phyloP scores from a whole-genome alignment of 202 grass and related monocot species.

The Thinopyrum obtusiflorum region DNA sequence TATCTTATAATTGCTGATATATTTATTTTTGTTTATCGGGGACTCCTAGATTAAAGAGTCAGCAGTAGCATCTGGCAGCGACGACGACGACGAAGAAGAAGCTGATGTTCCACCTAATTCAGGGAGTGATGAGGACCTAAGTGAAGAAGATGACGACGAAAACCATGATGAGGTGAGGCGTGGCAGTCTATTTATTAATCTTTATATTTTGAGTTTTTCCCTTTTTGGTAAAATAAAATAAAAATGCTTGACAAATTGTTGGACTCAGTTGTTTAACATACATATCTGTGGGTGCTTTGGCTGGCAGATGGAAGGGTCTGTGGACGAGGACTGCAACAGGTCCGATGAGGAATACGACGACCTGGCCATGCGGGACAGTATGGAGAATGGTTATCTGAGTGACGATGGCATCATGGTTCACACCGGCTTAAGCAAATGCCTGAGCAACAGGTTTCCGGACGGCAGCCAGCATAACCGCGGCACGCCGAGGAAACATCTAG shows the following conservation, averaged over 20 bases:
- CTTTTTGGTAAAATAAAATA: background rate
- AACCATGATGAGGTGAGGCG: slow-evolving; percentile 69
- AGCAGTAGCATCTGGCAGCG: slow-evolving; percentile 67
- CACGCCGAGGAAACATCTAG: no score
- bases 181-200: background rate
- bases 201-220: background rate
- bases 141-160: slow-evolving; percentile 51
- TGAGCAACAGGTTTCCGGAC: slow-evolving; percentile 22
- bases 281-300: slow-evolving; percentile 4
- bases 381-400: slow-evolving; percentile 57
- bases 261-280: background rate
- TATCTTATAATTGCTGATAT: slow-evolving; percentile 26
- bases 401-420: slow-evolving; percentile 48
- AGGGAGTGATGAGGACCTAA: slow-evolving; percentile 85
- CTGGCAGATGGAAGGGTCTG: slow-evolving; percentile 87
- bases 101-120: slow-evolving; percentile 51
- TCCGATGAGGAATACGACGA: slow-evolving; percentile 93
- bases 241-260: background rate
- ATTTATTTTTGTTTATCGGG: background rate
- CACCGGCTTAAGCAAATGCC: slow-evolving; percentile 29
- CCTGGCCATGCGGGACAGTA: slow-evolving; percentile 62
- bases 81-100: slow-evolving; percentile 59
- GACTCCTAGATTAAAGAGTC: slow-evolving; percentile 58
- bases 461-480: no score
- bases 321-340: slow-evolving; percentile 73